phyloP scores from a whole-genome alignment of 352 stramenopile species.

The Phytophthora quininea region DNA sequence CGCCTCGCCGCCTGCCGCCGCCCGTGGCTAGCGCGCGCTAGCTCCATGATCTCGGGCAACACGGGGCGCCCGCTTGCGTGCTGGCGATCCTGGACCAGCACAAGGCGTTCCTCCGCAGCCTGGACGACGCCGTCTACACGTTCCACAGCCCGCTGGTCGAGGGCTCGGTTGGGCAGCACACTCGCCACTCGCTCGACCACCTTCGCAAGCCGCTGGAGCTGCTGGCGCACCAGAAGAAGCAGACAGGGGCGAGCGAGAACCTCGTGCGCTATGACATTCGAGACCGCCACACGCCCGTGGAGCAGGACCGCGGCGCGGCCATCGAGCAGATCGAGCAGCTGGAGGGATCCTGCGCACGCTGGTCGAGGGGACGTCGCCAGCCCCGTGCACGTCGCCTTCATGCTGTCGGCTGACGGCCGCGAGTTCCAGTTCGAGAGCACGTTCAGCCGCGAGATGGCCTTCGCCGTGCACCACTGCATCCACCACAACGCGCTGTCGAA shows the following conservation, averaged over 20 bases:
- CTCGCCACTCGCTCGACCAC: constrained; percentile 83
- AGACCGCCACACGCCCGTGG: constrained; percentile 65
- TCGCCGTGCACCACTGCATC: constrained; percentile 87
- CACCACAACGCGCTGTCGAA: constrained; percentile 88
- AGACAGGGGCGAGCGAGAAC: constrained; percentile 4
- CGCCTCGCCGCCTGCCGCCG: neutral
- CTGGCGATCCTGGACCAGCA: constrained; percentile 76
- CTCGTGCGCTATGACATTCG: constrained; percentile 75
- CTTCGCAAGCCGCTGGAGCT: constrained; percentile 71
- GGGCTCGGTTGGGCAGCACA: constrained; percentile 72
- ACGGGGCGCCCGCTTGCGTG: constrained; percentile 44
- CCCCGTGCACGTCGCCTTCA: constrained; percentile 66
- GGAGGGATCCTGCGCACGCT: constrained; percentile 38
- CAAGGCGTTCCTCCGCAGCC: constrained; percentile 44
- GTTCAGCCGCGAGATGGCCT: constrained; percentile 78
- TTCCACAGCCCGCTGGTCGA: constrained; percentile 72
- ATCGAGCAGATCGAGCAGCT: constrained; percentile 64
- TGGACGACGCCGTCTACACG: constrained; percentile 67
- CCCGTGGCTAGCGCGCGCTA: neutral
- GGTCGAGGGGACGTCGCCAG: constrained; percentile 29
- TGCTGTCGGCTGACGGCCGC: constrained; percentile 74
- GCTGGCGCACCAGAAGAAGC: constrained; percentile 5
- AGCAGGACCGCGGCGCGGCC: constrained; percentile 61
- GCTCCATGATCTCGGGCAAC: constrained; percentile 16
- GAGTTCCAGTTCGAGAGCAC: constrained; percentile 79